Evolutionary conservation across 768 basidiomycete genomes (phyloP), one percentile per base, ranked within the genome.

Genomic region (Kwoniella heveanensis): DNA sequence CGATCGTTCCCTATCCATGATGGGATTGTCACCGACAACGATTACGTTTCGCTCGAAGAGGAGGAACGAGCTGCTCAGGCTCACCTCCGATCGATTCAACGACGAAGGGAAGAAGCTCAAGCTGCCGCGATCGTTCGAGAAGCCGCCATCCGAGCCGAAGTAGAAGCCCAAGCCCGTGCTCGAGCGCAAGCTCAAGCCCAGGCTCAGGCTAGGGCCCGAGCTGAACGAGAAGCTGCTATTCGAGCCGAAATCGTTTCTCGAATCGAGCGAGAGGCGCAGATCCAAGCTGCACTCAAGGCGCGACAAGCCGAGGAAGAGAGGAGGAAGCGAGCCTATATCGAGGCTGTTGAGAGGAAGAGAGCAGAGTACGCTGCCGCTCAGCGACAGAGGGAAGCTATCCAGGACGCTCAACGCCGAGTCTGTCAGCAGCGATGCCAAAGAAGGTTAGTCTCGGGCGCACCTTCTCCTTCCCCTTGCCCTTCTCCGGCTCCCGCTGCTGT

Each of bases 11-110:
- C 24, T 37, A 6, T 36, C 2, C 6, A 10, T 17, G 39, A 19
- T 3, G 39, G 19, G 7, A 36, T 7, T 17, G 39, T 17, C 17
- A 19, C 4, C 39, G 39, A 44, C 15, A 44, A 51, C 37, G 49
- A 37, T 2, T 51, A 32, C 21, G 21, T 52, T 17, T 37, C 57
- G 17, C 51, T 67, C 44, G 72, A 76, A 24, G 72, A 67, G 3
- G 74, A 76, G 46, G 74, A 76, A 56, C 68, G 62, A 47, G 68
- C 68, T 39, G 72, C 72, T 56, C 57, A 73, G 21, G 72, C 70
- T 36, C 70, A 76, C 54, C 70, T 76, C 17, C 68, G 62, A 32
- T 30, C 65, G 10, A 70, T 76, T 58, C 74, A 67, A 53, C 66
- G 64, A 50, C 62, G 72, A n/a, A 57, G 64, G 15, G 60, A 73